Conservation (phyloP, 345 rosid species). For the Mercurialis annua region DNA sequence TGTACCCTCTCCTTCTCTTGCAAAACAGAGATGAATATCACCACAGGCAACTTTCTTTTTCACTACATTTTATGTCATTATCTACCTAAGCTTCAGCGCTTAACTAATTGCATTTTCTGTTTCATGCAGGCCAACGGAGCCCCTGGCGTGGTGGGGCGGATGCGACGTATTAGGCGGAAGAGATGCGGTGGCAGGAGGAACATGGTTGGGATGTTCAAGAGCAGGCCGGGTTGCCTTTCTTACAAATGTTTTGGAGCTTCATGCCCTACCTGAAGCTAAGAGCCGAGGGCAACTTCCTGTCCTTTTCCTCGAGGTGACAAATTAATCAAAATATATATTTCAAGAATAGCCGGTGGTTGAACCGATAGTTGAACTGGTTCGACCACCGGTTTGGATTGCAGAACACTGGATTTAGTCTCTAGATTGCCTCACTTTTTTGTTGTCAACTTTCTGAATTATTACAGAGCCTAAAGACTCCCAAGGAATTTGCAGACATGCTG, state of each 20-base stretch:
- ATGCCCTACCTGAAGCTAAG: slow-evolving; percentile 43
- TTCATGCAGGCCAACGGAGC: slow-evolving; percentile 45
- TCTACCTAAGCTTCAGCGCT: too few species aligned
- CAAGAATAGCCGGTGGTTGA: too few species aligned
- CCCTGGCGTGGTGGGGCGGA: slow-evolving; percentile 61
- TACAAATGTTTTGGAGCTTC: slow-evolving; percentile 66
- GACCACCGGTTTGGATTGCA: background rate
- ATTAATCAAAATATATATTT: background rate
- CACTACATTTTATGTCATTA: background rate
- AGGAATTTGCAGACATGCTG: slow-evolving; percentile 52
- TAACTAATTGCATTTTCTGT: background rate
- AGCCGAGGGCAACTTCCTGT: slow-evolving; percentile 66
- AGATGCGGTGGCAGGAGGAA: slow-evolving; percentile 60
- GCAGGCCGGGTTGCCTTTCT: slow-evolving; percentile 59
- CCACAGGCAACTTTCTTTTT: slow-evolving; percentile 52
- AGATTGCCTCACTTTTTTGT: too few species aligned
- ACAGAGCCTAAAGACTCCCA: slow-evolving; percentile 52
- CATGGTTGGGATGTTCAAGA: slow-evolving; percentile 68
- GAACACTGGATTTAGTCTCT: too few species aligned
- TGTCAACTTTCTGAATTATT: background rate
- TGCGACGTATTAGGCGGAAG: slow-evolving; percentile 53
- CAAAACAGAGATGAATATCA: slow-evolving; percentile 75
- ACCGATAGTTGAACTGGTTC: too few species aligned
- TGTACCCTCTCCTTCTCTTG: slow-evolving; percentile 52
- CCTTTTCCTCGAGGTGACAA: slow-evolving; percentile 55